phyloP scores from a whole-genome alignment of 768 basidiomycete genomes.

The Kwoniella bestiolae region DNA sequence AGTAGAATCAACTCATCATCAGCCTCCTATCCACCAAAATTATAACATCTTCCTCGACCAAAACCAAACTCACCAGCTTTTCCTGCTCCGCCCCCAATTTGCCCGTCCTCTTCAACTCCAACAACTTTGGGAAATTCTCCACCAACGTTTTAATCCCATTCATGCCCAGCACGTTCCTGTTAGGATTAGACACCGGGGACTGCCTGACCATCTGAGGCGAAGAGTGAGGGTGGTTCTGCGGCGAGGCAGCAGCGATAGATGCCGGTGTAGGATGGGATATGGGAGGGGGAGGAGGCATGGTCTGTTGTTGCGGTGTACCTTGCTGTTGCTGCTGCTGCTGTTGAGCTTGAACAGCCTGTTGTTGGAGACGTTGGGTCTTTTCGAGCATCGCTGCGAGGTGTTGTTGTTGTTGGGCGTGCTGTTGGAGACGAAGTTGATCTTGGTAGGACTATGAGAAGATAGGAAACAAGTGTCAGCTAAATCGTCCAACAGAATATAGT shows the following conservation, averaged over 20 bases:
- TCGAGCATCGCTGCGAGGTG: conserved; percentile 29
- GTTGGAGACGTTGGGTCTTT: conserved; percentile 27
- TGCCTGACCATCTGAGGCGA: conserved; percentile 25
- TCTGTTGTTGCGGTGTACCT: conserved; percentile 5
- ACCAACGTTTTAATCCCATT: conserved; percentile 32
- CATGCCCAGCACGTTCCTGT: conserved; percentile 5
- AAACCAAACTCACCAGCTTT: conserved; percentile 32
- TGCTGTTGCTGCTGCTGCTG: conserved; percentile 26
- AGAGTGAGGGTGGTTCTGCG: conserved; percentile 15
- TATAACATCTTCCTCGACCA: too few relatives aligned
- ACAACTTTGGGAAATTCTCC: conserved; percentile 44
- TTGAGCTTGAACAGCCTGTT: conserved; percentile 28
- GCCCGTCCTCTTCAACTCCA: conserved; percentile 33
- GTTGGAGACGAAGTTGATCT: conserved; percentile 28
- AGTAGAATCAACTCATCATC: too few relatives aligned
- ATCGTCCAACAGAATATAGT: not conserved
- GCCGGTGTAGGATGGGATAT: conserved; percentile 19
- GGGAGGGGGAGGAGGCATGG: conserved; percentile 8
- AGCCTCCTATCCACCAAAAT: too few relatives aligned
- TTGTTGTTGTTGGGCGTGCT: conserved; percentile 35
- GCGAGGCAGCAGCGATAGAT: conserved; percentile 22
- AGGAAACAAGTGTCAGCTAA: conserved; percentile 6
- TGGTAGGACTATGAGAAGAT: conserved; percentile 7
- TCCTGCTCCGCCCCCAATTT: conserved; percentile 39
- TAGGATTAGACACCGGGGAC: conserved; percentile 3